These are phyloP conservation scores for Colletotrichum echinochloae DNA, from an alignment of 2,329 filamentous ascomycete genomes.

Conservation along the genomic window DNA sequence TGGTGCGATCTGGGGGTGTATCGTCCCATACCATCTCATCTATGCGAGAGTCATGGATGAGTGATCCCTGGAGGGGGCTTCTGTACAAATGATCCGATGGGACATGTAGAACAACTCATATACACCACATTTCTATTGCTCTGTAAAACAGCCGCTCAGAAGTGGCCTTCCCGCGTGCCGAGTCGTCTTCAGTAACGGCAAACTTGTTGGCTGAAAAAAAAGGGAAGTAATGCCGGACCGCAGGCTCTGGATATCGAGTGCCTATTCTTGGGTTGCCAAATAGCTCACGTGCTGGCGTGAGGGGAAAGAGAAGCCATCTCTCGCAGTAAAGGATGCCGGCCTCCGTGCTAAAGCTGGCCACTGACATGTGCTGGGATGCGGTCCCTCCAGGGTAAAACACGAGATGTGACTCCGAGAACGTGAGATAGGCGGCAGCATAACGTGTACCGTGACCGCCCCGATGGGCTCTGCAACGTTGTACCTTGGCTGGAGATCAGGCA, in stretches of 20 bases:
- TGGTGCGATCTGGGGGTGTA: background rate
- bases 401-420: no score
- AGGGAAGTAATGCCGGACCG: background rate
- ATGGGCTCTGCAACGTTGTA: no score
- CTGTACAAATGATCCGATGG: conserved; percentile 21
- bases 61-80: background rate
- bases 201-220: background rate
- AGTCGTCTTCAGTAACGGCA: background rate
- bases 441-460: no score
- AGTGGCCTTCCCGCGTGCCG: background rate
- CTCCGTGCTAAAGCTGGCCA: background rate
- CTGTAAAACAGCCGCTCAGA: background rate
- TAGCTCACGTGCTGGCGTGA: background rate
- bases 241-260: background rate
- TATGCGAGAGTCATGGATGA: background rate
- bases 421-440: background rate
- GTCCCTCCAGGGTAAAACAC: no score
- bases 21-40: background rate
- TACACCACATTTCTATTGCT: conserved; percentile 21
- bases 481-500: background rate
- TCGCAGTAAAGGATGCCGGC: background rate
- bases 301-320: background rate
- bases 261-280: background rate
- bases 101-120: conserved; percentile 29
- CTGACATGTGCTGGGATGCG: background rate